Evolutionary conservation across 2,329 filamentous ascomycete genomes (phyloP).

Genomic region (Monosporascus sp.): DNA sequence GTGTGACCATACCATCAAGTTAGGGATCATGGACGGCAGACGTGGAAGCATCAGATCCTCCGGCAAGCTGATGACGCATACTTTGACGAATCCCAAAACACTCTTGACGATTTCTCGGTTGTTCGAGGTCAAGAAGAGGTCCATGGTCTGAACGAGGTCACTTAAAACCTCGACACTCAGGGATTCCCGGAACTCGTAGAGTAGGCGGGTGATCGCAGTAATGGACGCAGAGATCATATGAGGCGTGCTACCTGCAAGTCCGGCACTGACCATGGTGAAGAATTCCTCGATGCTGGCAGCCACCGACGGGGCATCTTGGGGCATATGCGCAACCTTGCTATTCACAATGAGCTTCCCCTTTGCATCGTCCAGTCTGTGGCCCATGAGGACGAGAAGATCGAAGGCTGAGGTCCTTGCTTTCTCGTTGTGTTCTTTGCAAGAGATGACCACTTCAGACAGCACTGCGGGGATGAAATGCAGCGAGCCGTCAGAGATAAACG

Average conservation of each 20-base stretch:
- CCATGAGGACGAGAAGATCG: conserved; percentile 83
- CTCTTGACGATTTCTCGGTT: conserved; percentile 96
- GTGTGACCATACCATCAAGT: conserved; percentile 92
- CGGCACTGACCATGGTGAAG: conserved; percentile 96
- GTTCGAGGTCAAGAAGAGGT: conserved; percentile 91
- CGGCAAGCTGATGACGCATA: conserved; percentile 83
- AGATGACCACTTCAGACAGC: conserved; percentile 89
- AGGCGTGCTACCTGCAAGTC: conserved; percentile 83
- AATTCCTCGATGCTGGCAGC: conserved; percentile 86
- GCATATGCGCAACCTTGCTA: conserved; percentile 82
- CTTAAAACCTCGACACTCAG: conserved; percentile 65
- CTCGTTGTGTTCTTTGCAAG: conserved; percentile 97
- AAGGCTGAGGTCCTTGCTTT: conserved; percentile 86
- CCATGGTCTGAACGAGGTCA: conserved; percentile 90
- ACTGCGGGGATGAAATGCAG: conserved; percentile 92
- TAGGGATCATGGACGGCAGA: conserved; percentile 73
- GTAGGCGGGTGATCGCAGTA: conserved; percentile 84
- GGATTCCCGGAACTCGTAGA: conserved; percentile 79
- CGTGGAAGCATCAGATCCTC: conserved; percentile 72
- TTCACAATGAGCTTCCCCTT: conserved; percentile 74
- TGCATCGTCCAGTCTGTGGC: conserved; percentile 64
- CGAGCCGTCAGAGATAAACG: conserved; percentile 68
- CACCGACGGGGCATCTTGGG: conserved; percentile 68
- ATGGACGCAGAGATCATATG: conserved; percentile 99
- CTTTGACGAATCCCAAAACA: conserved; percentile 93